Base-by-base conservation (phyloP, 1,284 basidiomycete species). In the Tausonia pullulans region DNA sequence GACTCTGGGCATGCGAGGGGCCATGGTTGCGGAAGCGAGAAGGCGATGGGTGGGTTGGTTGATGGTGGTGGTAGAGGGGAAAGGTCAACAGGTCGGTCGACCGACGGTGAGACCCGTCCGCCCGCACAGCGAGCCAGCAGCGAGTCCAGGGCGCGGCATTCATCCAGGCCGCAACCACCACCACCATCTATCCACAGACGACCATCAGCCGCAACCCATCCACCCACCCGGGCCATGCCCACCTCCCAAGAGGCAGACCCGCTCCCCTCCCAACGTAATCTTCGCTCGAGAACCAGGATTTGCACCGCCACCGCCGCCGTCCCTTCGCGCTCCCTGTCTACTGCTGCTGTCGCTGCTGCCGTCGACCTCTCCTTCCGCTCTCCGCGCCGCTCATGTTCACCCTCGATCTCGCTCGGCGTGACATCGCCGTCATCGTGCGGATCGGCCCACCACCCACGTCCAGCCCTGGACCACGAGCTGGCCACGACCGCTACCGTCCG, bases 291-390 rank as follows among this genome's bases (percentile, higher is more conserved):
- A 14, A 88, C 83, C 10, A 94, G 85, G 67, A 93, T 87, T 76
- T 85, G 88, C 78, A 87, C 87, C 77, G 87, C 92, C 74, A 88
- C 85, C 69, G 84, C 85, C 74, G 91, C 88, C 75, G 87, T 89
- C 76, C 86, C 87, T 14, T 86, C 86, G 73, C 84, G 87, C 48
- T 84, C 85, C 46, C 86, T 87, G 69, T 86, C 83, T 68, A 91
- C 74, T 53, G 81, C 81, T 70, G 81, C 81, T 68, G 91, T 74
- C 67, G 87, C 78, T 66, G 79, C 79, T 62, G 82, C 80, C 73
- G 90, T 82, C 65, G 91, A 72, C 67, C 82, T 80, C 71, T 90
- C 85, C 76, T 87, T 83, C 65, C 88, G 80, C 60, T 79, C 72
- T 27, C 27, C 27, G 2, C 27, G 27, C 27, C 27, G 27, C 27